These are phyloP conservation scores for Cicer yamashitae DNA, from an alignment of 306 rosid species.

Conservation along the genomic window DNA sequence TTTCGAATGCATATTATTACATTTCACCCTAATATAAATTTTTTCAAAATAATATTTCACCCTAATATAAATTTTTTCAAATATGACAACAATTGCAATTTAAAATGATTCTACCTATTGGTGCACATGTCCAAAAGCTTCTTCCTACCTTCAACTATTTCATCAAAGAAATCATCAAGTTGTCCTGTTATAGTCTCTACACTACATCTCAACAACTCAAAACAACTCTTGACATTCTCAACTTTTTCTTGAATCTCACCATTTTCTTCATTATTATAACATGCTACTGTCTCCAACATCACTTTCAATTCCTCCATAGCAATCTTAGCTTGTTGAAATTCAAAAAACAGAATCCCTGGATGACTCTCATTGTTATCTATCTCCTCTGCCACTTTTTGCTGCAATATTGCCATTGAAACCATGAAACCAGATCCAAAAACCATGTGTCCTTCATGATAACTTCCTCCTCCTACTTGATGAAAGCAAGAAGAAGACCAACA, in stretches of 20 bases:
- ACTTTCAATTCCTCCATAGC: constrained; percentile 67
- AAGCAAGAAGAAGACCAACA: constrained; percentile 73
- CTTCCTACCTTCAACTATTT: constrained; percentile 88
- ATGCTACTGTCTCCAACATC: constrained; percentile 59
- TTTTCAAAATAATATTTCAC: too few relatives aligned
- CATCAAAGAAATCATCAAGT: constrained; percentile 93
- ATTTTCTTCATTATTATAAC: constrained; percentile 30
- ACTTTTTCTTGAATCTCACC: constrained; percentile 52
- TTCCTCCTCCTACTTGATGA: constrained; percentile 34
- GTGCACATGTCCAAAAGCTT: constrained; percentile 86
- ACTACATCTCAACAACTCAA: constrained; percentile 75
- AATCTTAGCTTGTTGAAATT: constrained; percentile 64
- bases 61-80: too few relatives aligned
- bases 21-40: too few relatives aligned
- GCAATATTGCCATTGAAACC: constrained; percentile 63
- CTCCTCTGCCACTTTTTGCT: constrained; percentile 67
- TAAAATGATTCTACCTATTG: constrained; percentile 52
- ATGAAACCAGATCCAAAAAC: constrained; percentile 62
- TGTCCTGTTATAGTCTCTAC: constrained; percentile 68
- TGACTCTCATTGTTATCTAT: constrained; percentile 61
- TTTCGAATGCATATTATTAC: too few relatives aligned
- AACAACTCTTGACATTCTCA: constrained; percentile 62
- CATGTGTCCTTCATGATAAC: constrained; percentile 41
- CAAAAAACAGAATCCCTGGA: constrained; percentile 67
- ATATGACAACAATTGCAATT: too few relatives aligned